Evolutionary conservation across 2,329 filamentous ascomycete genomes (phyloP).

Genomic region (Aspergillus proliferans): DNA sequence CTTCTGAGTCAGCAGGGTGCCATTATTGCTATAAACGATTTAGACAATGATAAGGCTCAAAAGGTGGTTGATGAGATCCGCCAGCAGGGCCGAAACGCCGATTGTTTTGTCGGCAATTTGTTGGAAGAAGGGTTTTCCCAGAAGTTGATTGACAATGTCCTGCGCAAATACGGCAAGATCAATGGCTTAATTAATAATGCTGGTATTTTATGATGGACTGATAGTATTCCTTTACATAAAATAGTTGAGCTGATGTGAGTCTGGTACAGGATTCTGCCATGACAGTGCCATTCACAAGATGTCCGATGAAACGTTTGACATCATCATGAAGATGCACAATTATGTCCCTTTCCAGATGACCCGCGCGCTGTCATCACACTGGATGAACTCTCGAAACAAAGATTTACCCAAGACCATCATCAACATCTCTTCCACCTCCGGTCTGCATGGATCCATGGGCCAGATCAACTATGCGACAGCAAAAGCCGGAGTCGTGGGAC

Average conservation of each 20-base stretch:
- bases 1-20: slow-evolving; percentile 7
- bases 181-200: slow-evolving; percentile 10
- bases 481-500: slow-evolving; percentile 47
- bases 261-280: slow-evolving; percentile 6
- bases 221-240: not conserved
- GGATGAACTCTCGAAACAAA: slow-evolving; percentile 32
- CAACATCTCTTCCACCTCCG: slow-evolving; percentile 49
- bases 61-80: slow-evolving; percentile 2
- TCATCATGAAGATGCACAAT: slow-evolving; percentile 46
- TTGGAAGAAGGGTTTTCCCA: slow-evolving; percentile 1
- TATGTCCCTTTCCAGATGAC: slow-evolving; percentile 51
- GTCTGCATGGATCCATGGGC: slow-evolving; percentile 48
- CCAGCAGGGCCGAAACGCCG: not conserved
- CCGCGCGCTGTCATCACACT: slow-evolving; percentile 46
- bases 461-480: slow-evolving; percentile 50
- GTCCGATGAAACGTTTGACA: slow-evolving; percentile 25
- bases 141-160: slow-evolving; percentile 2
- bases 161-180: slow-evolving; percentile 5
- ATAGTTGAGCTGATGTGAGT: not conserved
- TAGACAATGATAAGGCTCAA: slow-evolving; percentile 6
- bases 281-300: slow-evolving; percentile 12
- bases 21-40: slow-evolving; percentile 6
- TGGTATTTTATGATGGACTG: slow-evolving; percentile 2
- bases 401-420: slow-evolving; percentile 33
- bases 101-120: not conserved